phyloP scores from a whole-genome alignment of 1,284 basidiomycete genomes.

The Gastroboletus turbinatus region DNA sequence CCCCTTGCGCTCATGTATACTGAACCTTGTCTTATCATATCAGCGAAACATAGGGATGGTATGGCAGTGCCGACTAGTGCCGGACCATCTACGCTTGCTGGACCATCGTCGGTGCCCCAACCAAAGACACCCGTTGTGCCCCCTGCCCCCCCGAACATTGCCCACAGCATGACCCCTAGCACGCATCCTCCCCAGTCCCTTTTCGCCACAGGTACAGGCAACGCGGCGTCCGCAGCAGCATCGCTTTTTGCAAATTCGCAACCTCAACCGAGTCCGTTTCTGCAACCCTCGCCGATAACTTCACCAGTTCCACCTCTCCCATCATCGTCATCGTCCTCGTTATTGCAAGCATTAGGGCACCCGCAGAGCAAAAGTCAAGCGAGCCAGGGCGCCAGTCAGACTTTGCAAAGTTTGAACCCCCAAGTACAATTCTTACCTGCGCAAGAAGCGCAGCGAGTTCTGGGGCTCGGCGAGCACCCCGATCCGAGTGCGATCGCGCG shows the following conservation, averaged over 20 bases:
- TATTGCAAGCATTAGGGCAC: constrained; percentile 26
- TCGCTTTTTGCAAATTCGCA: constrained; percentile 22
- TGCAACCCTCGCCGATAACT: constrained; percentile 20
- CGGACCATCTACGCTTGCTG: constrained; percentile 14
- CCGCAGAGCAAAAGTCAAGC: constrained; percentile 14
- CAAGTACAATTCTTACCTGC: constrained; percentile 51
- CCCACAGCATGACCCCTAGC: constrained; percentile 34
- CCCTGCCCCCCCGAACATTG: constrained; percentile 10
- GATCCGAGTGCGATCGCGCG: constrained; percentile 57
- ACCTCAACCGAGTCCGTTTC: constrained; percentile 33
- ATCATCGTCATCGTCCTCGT: constrained; percentile 24
- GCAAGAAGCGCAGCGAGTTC: constrained; percentile 57
- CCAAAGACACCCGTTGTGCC: constrained; percentile 27
- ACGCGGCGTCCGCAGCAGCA: constrained; percentile 9
- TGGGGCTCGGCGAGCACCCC: constrained; percentile 39
- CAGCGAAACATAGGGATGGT: constrained; percentile 28
- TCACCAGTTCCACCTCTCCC: constrained; percentile 16
- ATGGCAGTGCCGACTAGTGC: constrained; percentile 8
- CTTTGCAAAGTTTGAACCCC: constrained; percentile 16
- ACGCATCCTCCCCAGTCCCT: constrained; percentile 34
- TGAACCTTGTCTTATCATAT: constrained; percentile 3
- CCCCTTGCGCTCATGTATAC: not conserved
- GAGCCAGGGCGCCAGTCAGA: constrained; percentile 8
- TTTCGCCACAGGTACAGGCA: constrained; percentile 21
- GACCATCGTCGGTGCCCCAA: constrained; percentile 13